Percentiles rank a stretch among this genome's conserved stretches.
Evolutionary conservation across 73 alveolate species (phyloP).

Genomic region (Blepharisma stoltei): DNA sequence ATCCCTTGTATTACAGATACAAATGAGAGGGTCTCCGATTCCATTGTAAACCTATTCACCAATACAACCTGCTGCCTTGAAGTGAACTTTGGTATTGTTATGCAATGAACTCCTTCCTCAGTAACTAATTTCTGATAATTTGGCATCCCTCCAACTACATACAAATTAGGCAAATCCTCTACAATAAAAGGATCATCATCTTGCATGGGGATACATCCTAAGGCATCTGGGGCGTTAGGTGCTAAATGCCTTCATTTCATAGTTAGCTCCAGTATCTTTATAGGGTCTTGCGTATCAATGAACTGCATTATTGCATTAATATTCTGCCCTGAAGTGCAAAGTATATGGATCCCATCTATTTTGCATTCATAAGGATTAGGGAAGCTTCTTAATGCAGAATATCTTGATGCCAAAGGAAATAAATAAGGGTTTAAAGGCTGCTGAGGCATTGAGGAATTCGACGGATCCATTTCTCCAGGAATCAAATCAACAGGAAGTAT

Average conservation of each 20-base stretch:
- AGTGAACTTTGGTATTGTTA: not conserved
- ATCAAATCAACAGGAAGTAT: not conserved
- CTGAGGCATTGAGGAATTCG: not conserved
- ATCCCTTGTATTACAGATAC: not conserved
- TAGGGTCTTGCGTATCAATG: not conserved
- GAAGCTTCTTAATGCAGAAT: not conserved
- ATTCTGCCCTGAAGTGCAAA: slow-evolving; percentile 9
- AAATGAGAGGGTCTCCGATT: not conserved
- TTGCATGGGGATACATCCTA: slow-evolving; percentile 2
- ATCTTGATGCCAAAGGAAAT: not conserved
- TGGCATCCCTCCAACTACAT: slow-evolving; percentile 1
- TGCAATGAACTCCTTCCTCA: not conserved
- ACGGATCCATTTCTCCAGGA: slow-evolving; percentile 14
- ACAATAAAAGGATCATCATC: not conserved
- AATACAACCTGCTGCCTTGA: not conserved
- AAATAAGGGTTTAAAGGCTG: slow-evolving; percentile 1
- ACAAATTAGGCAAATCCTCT: not conserved
- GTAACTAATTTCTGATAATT: not conserved
- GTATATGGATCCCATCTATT: not conserved
- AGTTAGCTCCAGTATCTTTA: not conserved
- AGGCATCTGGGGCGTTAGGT: slow-evolving; percentile 6
- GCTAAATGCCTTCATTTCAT: not conserved
- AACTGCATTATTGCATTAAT: not conserved
- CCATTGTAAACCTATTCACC: not conserved
- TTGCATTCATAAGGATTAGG: slow-evolving; percentile 5